Evolutionary conservation across 345 rosid genomes (phyloP).

Genomic region (Dovyalis caffra): DNA sequence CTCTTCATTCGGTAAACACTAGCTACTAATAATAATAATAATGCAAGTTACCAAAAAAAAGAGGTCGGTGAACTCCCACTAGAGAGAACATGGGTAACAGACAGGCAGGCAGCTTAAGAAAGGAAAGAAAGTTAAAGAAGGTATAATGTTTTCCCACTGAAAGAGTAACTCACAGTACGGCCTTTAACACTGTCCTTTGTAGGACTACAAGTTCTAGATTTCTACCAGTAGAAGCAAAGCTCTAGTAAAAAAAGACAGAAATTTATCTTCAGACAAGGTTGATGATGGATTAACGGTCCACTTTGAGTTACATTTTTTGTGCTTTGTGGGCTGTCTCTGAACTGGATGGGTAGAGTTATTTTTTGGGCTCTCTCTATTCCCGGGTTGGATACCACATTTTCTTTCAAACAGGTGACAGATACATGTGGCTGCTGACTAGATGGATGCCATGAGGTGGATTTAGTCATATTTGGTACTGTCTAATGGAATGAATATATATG

Average conservation of each 20-base stretch:
- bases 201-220: too few species aligned
- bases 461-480: too few species aligned
- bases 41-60: neutral
- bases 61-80: constrained; percentile 25
- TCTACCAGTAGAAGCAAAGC: neutral
- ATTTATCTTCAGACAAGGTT: neutral
- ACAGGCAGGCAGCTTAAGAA: constrained; percentile 3
- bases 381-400: too few species aligned
- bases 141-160: neutral
- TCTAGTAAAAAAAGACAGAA: neutral
- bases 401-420: too few species aligned
- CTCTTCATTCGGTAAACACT: constrained; percentile 30
- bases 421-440: too few species aligned
- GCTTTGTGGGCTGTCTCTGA: neutral
- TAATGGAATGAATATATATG: too few species aligned
- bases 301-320: neutral
- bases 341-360: neutral
- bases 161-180: too few species aligned
- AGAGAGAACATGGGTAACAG: neutral
- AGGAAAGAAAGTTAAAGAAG: neutral
- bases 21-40: constrained; percentile 2
- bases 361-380: neutral
- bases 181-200: neutral
- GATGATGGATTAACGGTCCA: neutral
- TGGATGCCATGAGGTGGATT: too few species aligned